Conservation (phyloP, 2,329 filamentous ascomycete genomes). For the Gaeumannomyces tritici region DNA sequence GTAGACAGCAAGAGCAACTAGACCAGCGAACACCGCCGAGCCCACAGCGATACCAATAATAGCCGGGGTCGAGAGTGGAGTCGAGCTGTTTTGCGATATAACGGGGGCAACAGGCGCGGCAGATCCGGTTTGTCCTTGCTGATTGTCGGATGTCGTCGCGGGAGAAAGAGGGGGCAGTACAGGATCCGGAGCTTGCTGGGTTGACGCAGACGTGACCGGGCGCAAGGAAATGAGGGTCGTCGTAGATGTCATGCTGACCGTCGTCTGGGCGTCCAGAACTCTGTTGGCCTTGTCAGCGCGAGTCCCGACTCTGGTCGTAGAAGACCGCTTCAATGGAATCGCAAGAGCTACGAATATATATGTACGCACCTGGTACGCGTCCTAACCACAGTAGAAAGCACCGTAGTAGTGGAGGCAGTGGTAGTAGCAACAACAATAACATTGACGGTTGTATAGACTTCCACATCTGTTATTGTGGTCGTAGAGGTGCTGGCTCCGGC, state of each 20-base stretch:
- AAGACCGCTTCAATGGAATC: not conserved
- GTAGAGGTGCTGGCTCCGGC: not conserved
- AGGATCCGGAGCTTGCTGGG: constrained; percentile 6
- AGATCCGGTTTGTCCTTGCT: not conserved
- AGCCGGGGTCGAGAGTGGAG: constrained; percentile 6
- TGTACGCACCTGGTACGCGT: constrained; percentile 9
- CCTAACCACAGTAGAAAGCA: constrained; percentile 1
- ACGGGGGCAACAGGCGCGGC: not conserved
- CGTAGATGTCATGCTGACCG: constrained; percentile 11
- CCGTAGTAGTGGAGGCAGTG: not conserved
- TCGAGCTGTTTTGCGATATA: not conserved
- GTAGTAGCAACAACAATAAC: not conserved
- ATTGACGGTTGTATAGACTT: not conserved
- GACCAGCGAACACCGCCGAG: constrained; percentile 4
- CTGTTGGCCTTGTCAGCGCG: not conserved
- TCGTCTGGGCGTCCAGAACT: constrained; percentile 10
- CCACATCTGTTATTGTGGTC: not conserved
- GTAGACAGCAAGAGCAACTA: constrained; percentile 3
- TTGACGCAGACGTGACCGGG: constrained; percentile 11
- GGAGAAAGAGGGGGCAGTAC: not conserved
- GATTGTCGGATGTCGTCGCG: constrained; percentile 1
- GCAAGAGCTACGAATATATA: not conserved
- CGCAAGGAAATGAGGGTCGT: constrained; percentile 7
- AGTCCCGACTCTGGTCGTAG: not conserved
- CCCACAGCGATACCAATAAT: constrained; percentile 14